Percentiles rank a stretch among this genome's conserved stretches.
Conservation (phyloP, 139 green algal species). For the Pseudopediastrum boryanum region DNA sequence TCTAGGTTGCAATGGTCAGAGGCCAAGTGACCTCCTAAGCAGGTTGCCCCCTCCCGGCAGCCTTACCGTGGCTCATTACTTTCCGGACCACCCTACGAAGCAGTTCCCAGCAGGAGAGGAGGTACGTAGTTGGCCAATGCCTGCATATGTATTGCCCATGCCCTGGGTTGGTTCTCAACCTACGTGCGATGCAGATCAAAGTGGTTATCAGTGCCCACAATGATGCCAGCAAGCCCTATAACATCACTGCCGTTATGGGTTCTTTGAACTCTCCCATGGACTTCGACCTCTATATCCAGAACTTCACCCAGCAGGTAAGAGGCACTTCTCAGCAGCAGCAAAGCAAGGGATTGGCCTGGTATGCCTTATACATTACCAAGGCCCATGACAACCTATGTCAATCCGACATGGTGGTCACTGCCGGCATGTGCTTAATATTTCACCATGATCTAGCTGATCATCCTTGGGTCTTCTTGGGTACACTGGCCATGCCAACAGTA, state of each 20-base stretch:
- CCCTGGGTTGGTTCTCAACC: neutral
- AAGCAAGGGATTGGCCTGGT: too few relatives aligned
- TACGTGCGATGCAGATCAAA: slow-evolving; percentile 26
- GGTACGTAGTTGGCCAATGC: neutral
- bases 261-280: slow-evolving; percentile 68
- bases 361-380: too few relatives aligned
- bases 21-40: slow-evolving; percentile 21
- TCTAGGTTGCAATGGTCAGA: slow-evolving; percentile 9
- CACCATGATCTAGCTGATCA: too few relatives aligned
- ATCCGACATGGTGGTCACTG: too few relatives aligned
- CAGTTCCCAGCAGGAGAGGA: slow-evolving; percentile 48
- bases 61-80: slow-evolving; percentile 24
- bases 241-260: slow-evolving; percentile 71
- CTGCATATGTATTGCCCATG: neutral
- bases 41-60: slow-evolving; percentile 15
- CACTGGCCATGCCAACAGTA: too few relatives aligned
- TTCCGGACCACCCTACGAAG: slow-evolving; percentile 46
- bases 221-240: slow-evolving; percentile 57
- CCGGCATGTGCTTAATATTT: too few relatives aligned
- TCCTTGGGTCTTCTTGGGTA: too few relatives aligned
- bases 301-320: slow-evolving; percentile 70
- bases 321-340: neutral
- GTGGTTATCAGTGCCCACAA: slow-evolving; percentile 71
- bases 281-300: slow-evolving; percentile 70
- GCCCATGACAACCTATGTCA: too few relatives aligned